Percentiles rank a stretch among this genome's conserved stretches.
phyloP scores from a whole-genome alignment of 2,329 filamentous ascomycete species.

The Ophiosphaerella narmari region DNA sequence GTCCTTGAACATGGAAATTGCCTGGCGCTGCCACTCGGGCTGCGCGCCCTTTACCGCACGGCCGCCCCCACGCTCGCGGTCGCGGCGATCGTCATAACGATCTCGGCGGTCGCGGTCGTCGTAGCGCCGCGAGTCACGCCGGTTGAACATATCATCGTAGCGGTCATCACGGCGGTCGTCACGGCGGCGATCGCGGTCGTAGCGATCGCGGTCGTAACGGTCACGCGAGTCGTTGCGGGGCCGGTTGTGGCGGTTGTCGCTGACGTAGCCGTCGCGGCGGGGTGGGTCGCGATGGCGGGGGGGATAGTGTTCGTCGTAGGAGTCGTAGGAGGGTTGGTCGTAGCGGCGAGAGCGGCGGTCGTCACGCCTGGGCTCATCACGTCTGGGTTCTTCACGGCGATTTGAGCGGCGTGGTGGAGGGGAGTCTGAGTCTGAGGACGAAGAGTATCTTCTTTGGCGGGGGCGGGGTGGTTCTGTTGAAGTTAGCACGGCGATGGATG shows the following conservation, averaged over 20 bases:
- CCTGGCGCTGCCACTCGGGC: constrained; percentile 38
- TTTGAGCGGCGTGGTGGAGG: constrained; percentile 27
- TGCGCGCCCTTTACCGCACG: constrained; percentile 6
- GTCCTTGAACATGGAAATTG: constrained; percentile 37
- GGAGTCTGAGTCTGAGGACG: constrained; percentile 21
- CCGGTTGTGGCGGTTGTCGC: constrained; percentile 22
- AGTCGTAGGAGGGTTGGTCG: constrained; percentile 29
- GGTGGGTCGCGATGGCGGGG: constrained; percentile 20
- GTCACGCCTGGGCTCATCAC: constrained; percentile 22
- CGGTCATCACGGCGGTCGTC: constrained; percentile 18
- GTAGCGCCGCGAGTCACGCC: constrained; percentile 15
- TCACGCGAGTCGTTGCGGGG: constrained; percentile 11
- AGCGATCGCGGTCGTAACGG: constrained; percentile 14
- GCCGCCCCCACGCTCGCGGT: constrained; percentile 13
- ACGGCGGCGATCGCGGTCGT: constrained; percentile 15
- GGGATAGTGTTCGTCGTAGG: constrained; percentile 32
- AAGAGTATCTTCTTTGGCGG: constrained; percentile 20
- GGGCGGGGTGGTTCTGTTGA: constrained; percentile 15
- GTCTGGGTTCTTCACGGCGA: constrained; percentile 23
- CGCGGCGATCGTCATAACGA: constrained; percentile 19
- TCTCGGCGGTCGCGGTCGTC: constrained; percentile 18
- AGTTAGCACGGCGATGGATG: background rate
- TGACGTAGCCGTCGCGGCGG: too few species aligned
- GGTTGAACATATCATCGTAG: constrained; percentile 26
- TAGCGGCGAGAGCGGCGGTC: constrained; percentile 9